Conservation (phyloP, 2,329 filamentous ascomycete species). For the Rhinocladiella similis region DNA sequence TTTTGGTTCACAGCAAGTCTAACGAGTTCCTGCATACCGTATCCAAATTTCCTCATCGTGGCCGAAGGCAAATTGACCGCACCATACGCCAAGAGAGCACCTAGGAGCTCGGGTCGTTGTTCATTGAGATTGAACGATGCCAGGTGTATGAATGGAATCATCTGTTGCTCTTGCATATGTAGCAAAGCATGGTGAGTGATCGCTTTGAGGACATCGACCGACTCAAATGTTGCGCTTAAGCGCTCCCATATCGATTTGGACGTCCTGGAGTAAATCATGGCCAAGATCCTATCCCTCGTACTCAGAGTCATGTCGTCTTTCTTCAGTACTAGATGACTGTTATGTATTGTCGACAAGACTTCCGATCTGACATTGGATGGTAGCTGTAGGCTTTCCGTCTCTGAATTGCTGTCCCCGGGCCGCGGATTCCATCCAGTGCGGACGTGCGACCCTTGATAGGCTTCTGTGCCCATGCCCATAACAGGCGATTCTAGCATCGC, state of each 20-base stretch:
- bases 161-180: slow-evolving; percentile 26
- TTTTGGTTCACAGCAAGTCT: slow-evolving; percentile 31
- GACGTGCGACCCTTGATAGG: background rate
- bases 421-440: slow-evolving; percentile 31
- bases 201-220: slow-evolving; percentile 40
- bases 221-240: slow-evolving; percentile 47
- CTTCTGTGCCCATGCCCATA: no score
- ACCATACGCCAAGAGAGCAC: slow-evolving; percentile 39
- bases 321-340: slow-evolving; percentile 57
- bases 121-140: slow-evolving; percentile 41
- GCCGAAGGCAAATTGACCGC: slow-evolving; percentile 40
- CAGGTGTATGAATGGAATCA: slow-evolving; percentile 39
- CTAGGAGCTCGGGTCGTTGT: slow-evolving; percentile 40
- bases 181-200: slow-evolving; percentile 41
- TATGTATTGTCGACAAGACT: slow-evolving; percentile 40
- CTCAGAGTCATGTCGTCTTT: slow-evolving; percentile 46
- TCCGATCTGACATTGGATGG: no score
- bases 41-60: slow-evolving; percentile 42
- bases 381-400: no score
- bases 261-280: slow-evolving; percentile 47
- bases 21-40: slow-evolving; percentile 42
- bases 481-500: no score
- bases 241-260: slow-evolving; percentile 29
- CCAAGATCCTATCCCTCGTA: slow-evolving; percentile 51
- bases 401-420: background rate